Evolutionary conservation across 306 rosid genomes (phyloP).

Genomic region (Fragaria ananassa): DNA sequence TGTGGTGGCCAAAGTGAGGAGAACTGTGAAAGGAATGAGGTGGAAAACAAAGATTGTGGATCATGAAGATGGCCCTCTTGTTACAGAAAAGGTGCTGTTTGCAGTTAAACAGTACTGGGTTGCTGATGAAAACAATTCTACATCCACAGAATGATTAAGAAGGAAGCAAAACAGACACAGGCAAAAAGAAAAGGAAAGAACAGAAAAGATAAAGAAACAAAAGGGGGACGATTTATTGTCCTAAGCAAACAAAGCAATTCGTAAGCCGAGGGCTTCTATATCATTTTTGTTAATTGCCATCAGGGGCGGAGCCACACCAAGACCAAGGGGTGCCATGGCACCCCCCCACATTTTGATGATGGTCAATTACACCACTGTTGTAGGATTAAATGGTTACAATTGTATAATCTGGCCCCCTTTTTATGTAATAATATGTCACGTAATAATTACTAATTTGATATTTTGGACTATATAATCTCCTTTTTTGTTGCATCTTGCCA

Average conservation of each 20-base stretch:
- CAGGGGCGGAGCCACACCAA: no score
- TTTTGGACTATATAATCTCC: no score
- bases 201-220: background rate
- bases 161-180: background rate
- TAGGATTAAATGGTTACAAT: no score
- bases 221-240: background rate
- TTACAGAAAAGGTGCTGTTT: constrained; percentile 59
- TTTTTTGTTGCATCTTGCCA: no score
- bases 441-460: no score
- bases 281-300: constrained; percentile 14
- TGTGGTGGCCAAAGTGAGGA: constrained; percentile 51
- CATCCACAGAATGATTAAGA: constrained; percentile 32
- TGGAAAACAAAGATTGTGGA: constrained; percentile 71
- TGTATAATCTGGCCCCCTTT: no score
- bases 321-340: no score
- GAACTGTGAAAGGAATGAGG: constrained; percentile 65
- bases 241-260: background rate
- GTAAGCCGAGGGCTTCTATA: background rate
- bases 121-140: constrained; percentile 46
- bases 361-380: no score
- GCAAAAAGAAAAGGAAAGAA: background rate
- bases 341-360: no score
- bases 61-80: constrained; percentile 80
- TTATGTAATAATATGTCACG: no score
- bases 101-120: constrained; percentile 85